phyloP scores from a whole-genome alignment of 2,329 filamentous ascomycete species.

The Cytospora schulzeri region DNA sequence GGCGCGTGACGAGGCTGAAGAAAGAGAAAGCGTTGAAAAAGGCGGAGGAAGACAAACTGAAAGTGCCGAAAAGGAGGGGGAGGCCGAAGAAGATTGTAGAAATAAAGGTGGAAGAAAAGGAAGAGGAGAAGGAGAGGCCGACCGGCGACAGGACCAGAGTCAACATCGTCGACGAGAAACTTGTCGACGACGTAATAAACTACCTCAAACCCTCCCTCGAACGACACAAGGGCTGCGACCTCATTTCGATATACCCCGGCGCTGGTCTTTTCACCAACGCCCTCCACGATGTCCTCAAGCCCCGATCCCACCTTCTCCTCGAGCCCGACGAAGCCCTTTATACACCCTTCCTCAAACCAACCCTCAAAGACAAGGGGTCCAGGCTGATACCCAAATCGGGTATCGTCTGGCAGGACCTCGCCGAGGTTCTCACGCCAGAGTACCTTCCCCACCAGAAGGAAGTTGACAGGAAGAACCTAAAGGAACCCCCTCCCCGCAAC shows the following conservation, averaged over 20 bases:
- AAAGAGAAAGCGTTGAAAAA: background rate
- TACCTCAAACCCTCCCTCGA: conserved; percentile 71
- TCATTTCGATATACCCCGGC: conserved; percentile 86
- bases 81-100: background rate
- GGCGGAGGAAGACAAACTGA: background rate
- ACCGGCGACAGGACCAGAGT: conserved; percentile 46
- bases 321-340: conserved; percentile 68
- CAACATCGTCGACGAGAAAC: conserved; percentile 53
- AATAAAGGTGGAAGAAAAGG: too few species aligned
- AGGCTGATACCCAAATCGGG: conserved; percentile 58
- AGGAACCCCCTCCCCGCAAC: conserved; percentile 55
- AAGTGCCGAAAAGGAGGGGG: background rate
- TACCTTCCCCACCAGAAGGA: conserved; percentile 58
- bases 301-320: conserved; percentile 80
- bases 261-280: conserved; percentile 76
- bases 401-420: conserved; percentile 62
- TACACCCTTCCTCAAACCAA: conserved; percentile 59
- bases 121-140: conserved; percentile 2
- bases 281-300: conserved; percentile 73
- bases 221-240: conserved; percentile 75
- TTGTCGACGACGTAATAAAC: conserved; percentile 64
- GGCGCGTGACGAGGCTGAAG: background rate
- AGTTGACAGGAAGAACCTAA: conserved; percentile 35
- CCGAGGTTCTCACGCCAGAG: conserved; percentile 51
- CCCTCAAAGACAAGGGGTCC: conserved; percentile 53